Conservation (phyloP, 176 grass and related monocot species). For the Aegilops speltoides region DNA sequence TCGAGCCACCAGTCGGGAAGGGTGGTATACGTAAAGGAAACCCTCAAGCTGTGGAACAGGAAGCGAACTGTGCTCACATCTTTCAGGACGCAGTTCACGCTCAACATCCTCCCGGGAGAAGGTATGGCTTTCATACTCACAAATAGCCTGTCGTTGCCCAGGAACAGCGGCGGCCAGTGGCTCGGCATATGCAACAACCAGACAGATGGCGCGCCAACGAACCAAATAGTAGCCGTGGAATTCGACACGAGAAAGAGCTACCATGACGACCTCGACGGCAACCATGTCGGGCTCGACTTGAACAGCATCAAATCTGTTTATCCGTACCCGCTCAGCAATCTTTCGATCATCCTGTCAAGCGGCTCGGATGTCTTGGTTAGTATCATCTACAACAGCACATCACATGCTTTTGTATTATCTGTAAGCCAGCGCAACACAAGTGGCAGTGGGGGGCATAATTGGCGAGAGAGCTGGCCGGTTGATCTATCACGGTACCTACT, state of each 20-base stretch:
- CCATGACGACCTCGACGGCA: not conserved
- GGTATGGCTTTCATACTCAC: conserved; percentile 8
- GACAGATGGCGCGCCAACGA: not conserved
- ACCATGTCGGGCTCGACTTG: not conserved
- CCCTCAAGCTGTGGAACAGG: conserved; percentile 8
- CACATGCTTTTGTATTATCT: not conserved
- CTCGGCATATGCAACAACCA: not conserved
- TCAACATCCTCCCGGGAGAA: conserved; percentile 8
- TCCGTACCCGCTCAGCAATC: not conserved
- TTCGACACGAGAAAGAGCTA: not conserved
- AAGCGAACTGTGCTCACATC: not conserved
- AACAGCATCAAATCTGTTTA: not conserved
- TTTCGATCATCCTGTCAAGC: not conserved
- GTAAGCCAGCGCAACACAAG: not conserved
- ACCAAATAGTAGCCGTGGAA: not conserved
- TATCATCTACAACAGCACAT: not conserved
- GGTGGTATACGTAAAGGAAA: not conserved
- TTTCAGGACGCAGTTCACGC: not conserved
- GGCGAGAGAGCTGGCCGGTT: not conserved
- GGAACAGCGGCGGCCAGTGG: not conserved
- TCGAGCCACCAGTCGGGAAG: not conserved
- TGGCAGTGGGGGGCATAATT: not conserved
- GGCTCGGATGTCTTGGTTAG: not conserved
- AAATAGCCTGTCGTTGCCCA: not conserved
- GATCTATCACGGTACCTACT: not conserved